phyloP scores from a whole-genome alignment of 305 asterid genomes.

The Solanum aculeatissimum region DNA sequence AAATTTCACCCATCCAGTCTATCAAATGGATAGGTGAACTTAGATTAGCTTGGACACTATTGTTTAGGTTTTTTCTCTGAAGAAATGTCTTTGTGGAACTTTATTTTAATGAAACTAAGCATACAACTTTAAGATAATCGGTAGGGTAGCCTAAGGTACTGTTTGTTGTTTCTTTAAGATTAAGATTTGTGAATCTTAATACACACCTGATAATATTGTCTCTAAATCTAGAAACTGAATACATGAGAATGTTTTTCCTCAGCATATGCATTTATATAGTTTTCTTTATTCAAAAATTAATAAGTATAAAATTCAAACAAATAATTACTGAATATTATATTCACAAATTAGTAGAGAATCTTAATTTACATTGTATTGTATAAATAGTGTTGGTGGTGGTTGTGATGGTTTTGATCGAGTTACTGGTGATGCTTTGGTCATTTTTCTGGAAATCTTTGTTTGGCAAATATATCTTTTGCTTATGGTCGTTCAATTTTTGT shows the following conservation, averaged over 20 bases:
- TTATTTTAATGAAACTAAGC: neutral
- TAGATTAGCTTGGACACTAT: neutral
- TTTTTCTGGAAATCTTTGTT: neutral
- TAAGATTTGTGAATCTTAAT: neutral
- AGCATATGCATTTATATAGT: neutral
- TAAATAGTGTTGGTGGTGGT: neutral
- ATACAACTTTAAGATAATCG: neutral
- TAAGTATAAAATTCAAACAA: too few species aligned
- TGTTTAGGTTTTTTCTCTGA: neutral
- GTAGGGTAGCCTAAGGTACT: neutral
- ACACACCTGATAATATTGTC: neutral
- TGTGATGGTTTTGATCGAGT: neutral
- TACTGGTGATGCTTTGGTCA: neutral
- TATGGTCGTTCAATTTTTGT: neutral
- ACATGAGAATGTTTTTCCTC: neutral
- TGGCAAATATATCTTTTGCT: neutral
- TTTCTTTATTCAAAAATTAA: too few species aligned
- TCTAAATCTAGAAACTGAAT: neutral
- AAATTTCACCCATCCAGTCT: neutral
- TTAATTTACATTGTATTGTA: neutral
- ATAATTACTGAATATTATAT: neutral
- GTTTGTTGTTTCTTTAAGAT: neutral
- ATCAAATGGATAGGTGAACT: neutral
- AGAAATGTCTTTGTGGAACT: neutral
- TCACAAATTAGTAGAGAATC: neutral